A percentile compares a stretch with the other conserved stretches of the same genome.
Evolutionary conservation across 139 green algal genomes (phyloP).

Genomic region (Picochlorum sp.): DNA sequence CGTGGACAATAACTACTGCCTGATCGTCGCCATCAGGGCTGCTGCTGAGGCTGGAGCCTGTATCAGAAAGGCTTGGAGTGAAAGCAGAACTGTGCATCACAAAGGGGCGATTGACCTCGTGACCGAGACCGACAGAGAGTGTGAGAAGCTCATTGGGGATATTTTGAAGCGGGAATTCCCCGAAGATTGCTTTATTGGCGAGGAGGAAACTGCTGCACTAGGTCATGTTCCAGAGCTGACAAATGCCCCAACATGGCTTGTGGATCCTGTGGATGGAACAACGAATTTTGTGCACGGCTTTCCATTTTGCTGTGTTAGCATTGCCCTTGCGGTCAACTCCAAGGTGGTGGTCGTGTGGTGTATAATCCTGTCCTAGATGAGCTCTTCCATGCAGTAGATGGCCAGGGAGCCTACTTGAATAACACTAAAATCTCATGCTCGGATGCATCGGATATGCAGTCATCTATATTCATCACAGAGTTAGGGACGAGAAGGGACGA

Average conservation of each 20-base stretch:
- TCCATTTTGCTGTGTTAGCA: constrained; percentile 87
- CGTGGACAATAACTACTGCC: constrained; percentile 13
- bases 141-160: constrained; percentile 56
- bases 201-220: constrained; percentile 47
- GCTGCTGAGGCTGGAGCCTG: constrained; percentile 29
- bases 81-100: constrained; percentile 31
- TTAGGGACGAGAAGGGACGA: constrained; percentile 58
- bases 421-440: constrained; percentile 54
- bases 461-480: constrained; percentile 80
- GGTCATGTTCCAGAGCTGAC: constrained; percentile 49
- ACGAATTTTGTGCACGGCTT: constrained; percentile 99
- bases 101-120: constrained; percentile 79
- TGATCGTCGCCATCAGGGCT: constrained; percentile 23
- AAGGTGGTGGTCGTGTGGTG: constrained; percentile 80
- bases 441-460: constrained; percentile 33
- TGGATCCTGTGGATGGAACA: constrained; percentile 73
- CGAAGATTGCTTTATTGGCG: constrained; percentile 70
- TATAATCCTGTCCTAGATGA: constrained; percentile 90
- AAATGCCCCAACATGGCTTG: constrained; percentile 89
- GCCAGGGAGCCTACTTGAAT: constrained; percentile 71
- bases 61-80: constrained; percentile 30
- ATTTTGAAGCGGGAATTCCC: constrained; percentile 58
- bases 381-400: constrained; percentile 54
- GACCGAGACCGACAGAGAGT: constrained; percentile 89
- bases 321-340: constrained; percentile 65